Evolutionary conservation across 1,284 basidiomycete species (phyloP).

Genomic region (Rhodotorula glutinis): DNA sequence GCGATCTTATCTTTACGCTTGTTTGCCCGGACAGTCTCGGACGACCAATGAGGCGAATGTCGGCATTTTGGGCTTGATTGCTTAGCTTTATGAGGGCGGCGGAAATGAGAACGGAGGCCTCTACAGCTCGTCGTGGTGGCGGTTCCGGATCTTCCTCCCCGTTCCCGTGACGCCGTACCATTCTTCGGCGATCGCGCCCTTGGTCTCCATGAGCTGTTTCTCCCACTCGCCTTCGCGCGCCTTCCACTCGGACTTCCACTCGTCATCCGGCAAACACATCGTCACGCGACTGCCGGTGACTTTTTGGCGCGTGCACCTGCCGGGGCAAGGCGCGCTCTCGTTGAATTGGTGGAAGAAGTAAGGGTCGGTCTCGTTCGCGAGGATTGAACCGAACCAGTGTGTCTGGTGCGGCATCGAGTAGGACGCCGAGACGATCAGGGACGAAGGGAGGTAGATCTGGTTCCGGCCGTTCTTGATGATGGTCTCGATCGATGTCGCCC

Average conservation of each 20-base stretch:
- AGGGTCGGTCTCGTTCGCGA: constrained; percentile 41
- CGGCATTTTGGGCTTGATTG: neutral
- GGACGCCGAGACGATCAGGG: constrained; percentile 39
- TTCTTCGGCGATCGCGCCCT: neutral
- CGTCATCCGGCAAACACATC: constrained; percentile 5
- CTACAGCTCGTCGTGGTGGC: constrained; percentile 26
- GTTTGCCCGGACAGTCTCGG: neutral
- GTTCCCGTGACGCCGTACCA: neutral
- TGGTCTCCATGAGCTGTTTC: constrained; percentile 13
- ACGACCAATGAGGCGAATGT: no score
- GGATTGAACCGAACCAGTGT: constrained; percentile 40
- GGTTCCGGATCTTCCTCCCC: neutral
- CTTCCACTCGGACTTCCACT: constrained; percentile 23
- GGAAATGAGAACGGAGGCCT: no score
- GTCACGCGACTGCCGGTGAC: constrained; percentile 9
- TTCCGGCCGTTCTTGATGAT: constrained; percentile 39
- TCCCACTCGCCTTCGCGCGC: constrained; percentile 26
- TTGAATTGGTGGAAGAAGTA: constrained; percentile 42
- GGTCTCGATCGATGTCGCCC: constrained; percentile 41
- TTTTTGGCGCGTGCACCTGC: constrained; percentile 8
- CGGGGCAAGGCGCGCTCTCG: constrained; percentile 41
- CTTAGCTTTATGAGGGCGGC: no score
- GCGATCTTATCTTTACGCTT: neutral
- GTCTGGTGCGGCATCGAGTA: constrained; percentile 42
- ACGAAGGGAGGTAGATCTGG: constrained; percentile 44